Evolutionary conservation across 495 filamentous ascomycete genomes (phyloP).

Genomic region (Aspergillus coremiiformis): DNA sequence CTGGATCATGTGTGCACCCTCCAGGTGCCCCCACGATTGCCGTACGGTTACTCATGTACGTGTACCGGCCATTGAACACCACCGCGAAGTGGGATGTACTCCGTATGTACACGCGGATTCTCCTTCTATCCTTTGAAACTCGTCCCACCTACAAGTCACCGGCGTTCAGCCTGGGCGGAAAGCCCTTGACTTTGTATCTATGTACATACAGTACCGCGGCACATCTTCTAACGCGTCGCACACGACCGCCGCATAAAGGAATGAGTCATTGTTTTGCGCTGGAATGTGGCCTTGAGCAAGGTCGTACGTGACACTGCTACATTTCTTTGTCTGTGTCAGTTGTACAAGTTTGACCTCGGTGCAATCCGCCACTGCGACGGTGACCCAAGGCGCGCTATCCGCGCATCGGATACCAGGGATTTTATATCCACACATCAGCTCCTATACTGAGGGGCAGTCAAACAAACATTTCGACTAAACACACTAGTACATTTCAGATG

Average conservation of each 20-base stretch:
- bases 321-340: neutral
- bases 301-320: neutral
- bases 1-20: too few species aligned
- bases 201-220: neutral
- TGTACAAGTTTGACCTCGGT: neutral
- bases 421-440: too few species aligned
- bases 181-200: neutral
- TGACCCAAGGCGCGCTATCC: neutral
- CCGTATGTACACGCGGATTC: too few species aligned
- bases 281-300: neutral
- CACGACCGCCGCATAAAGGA: neutral
- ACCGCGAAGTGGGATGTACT: too few species aligned
- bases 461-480: too few species aligned
- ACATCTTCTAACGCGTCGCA: neutral
- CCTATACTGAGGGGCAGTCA: too few species aligned
- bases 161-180: neutral
- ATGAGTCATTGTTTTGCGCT: neutral
- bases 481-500: too few species aligned
- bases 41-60: neutral
- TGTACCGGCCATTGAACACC: neutral
- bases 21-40: too few species aligned
- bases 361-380: neutral
- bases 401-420: neutral
- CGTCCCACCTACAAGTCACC: neutral
- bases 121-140: neutral